Evolutionary conservation across 768 basidiomycete genomes (phyloP), one percentile per base, ranked within the genome.

Genomic region (Russula ochroleuca): DNA sequence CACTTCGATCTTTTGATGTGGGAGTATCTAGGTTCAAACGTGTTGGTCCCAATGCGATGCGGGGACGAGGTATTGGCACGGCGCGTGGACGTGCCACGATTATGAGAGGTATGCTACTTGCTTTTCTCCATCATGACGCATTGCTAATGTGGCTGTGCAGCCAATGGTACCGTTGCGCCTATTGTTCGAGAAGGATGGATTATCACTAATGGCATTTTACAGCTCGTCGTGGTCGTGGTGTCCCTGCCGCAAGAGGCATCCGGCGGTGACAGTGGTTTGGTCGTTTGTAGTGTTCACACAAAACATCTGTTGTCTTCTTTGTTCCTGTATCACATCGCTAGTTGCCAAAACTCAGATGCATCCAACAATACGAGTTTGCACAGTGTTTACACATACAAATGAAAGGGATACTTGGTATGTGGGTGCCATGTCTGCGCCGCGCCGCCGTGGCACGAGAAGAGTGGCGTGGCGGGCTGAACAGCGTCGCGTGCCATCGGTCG

Each of bases 21-120:
- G 1, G 25, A 59, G 35, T 31, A 0, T 25, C 59, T 67, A 99
- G 96, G 96, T 99, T 99, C 79, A 99, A 98, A 78, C 88, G 97
- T 65, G 93, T 96, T 35, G 95, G 96, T 43, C 94, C 96, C 10
- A 98, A 97, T 73, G 96, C 94, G 21, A 98, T 98, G 95, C 87
- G 92, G 71, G 97, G 97, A 72, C 84, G 96, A 68, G 97, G 97
- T 85, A 99, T 99, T 73, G 97, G 97, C 71, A 97, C 96, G 72
- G 96, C 96, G 53, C 88, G 96, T 84, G 96, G 96, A 77, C 88
- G 96, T 76, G 96, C 96, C 49, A 98, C 96, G 15, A 98, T 98
- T 70, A 94, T 97, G 90, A 83, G 96, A 76, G 96, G 94, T 97
- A 69, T 69, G 91, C 77, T 52, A 73, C 58, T 45, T 28, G 23